These are phyloP conservation scores for Plasmodium adleri DNA, from an alignment of 169 alveolate species.

Conservation along the genomic window DNA sequence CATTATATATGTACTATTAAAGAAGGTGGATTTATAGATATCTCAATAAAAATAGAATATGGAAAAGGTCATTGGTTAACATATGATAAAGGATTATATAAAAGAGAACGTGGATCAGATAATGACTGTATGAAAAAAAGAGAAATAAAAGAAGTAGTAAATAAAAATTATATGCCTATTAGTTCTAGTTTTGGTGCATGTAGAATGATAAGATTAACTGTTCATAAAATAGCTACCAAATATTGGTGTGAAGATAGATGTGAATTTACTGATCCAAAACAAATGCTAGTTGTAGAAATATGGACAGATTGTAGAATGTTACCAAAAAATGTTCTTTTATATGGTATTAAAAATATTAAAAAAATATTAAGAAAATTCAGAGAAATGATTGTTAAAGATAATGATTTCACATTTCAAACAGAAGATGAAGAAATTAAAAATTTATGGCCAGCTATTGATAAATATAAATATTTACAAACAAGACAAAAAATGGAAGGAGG, in stretches of 20 bases:
- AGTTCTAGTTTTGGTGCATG: constrained; percentile 88
- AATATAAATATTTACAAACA: constrained; percentile 60
- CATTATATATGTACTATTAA: constrained; percentile 84
- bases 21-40: constrained; percentile 84
- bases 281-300: constrained; percentile 88
- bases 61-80: constrained; percentile 84
- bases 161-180: constrained; percentile 85
- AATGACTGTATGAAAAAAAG: constrained; percentile 84
- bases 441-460: constrained; percentile 67
- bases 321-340: constrained; percentile 80
- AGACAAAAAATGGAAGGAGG: constrained; percentile 76
- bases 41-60: constrained; percentile 88
- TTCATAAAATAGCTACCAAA: constrained; percentile 88
- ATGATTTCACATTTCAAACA: constrained; percentile 30
- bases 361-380: constrained; percentile 65
- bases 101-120: constrained; percentile 87
- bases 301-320: constrained; percentile 84
- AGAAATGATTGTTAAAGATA: constrained; percentile 59
- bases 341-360: constrained; percentile 76
- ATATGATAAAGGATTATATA: constrained; percentile 81
- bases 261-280: constrained; percentile 88
- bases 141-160: constrained; percentile 81
- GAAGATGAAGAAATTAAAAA: constrained; percentile 70
- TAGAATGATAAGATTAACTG: constrained; percentile 90
- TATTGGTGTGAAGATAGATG: constrained; percentile 85